These are phyloP conservation scores for Botrytis pseudocinerea DNA, from an alignment of 2,329 filamentous ascomycete genomes.

Conservation along the genomic window DNA sequence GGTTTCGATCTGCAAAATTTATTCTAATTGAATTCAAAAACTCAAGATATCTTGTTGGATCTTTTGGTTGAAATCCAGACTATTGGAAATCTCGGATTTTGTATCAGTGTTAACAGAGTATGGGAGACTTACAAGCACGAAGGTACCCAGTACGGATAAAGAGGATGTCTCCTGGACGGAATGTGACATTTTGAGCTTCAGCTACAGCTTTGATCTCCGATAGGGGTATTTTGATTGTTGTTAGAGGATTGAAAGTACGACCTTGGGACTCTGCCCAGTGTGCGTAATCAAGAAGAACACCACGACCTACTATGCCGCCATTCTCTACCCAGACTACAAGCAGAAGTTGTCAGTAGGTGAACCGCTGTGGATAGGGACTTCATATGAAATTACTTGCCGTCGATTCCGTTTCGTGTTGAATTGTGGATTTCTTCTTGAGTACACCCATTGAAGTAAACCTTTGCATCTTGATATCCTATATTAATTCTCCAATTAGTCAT, in stretches of 20 bases:
- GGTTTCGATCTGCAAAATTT: not conserved
- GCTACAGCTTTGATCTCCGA: conserved; percentile 42
- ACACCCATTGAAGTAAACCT: conserved; percentile 42
- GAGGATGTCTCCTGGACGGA: conserved; percentile 44
- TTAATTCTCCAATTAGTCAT: not conserved
- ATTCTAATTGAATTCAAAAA: not conserved
- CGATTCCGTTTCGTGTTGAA: conserved; percentile 33
- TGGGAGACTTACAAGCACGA: conserved; percentile 37
- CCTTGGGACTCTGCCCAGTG: conserved; percentile 57
- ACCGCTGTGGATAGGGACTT: not conserved
- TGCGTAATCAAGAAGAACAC: conserved; percentile 53
- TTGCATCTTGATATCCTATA: conserved; percentile 39
- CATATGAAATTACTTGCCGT: conserved; percentile 28
- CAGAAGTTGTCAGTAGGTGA: not conserved
- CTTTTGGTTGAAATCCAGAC: not conserved
- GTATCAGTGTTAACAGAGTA: conserved; percentile 32
- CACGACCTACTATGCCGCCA: conserved; percentile 52
- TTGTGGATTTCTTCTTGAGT: conserved; percentile 36
- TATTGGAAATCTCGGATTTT: not conserved
- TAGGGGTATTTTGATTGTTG: conserved; percentile 39
- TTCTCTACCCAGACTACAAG: conserved; percentile 42
- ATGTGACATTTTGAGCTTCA: conserved; percentile 40
- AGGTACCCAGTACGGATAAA: conserved; percentile 45
- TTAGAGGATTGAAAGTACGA: conserved; percentile 57
- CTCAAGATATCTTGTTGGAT: not conserved